A percentile compares a stretch with the other conserved stretches of the same genome.
These are phyloP conservation scores for Plantago ovata DNA, from an alignment of 257 asterid genomes.

Conservation along the genomic window DNA sequence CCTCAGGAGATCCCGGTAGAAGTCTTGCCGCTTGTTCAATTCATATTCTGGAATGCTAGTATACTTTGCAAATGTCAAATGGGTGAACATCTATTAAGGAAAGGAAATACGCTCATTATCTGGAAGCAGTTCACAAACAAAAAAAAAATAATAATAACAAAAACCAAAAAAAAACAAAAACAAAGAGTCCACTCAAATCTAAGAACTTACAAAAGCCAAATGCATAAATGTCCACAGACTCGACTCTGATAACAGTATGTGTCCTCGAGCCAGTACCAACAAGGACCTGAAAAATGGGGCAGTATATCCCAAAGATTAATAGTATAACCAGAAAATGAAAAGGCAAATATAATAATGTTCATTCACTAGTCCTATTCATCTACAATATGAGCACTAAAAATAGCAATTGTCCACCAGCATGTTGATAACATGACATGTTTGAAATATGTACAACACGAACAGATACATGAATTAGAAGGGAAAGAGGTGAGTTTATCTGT, in stretches of 20 bases:
- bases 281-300: slow-evolving; percentile 59
- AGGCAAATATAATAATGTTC: not conserved
- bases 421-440: too few species aligned
- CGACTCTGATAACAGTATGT: slow-evolving; percentile 78
- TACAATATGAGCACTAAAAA: too few species aligned
- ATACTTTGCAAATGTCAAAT: slow-evolving; percentile 80
- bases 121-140: too few species aligned
- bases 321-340: slow-evolving; percentile 4
- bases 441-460: too few species aligned
- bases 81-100: slow-evolving; percentile 77
- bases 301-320: slow-evolving; percentile 4
- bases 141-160: too few species aligned
- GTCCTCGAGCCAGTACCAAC: slow-evolving; percentile 97
- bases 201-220: slow-evolving; percentile 90
- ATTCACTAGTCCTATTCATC: too few species aligned
- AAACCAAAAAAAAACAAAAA: too few species aligned
- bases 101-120: slow-evolving; percentile 21
- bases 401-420: too few species aligned
- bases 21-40: slow-evolving; percentile 59
- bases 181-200: slow-evolving; percentile 10
- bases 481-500: too few species aligned
- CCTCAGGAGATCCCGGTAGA: slow-evolving; percentile 91
- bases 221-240: slow-evolving; percentile 85
- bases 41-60: slow-evolving; percentile 63
- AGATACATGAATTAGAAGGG: too few species aligned